These are phyloP conservation scores for Beauveria brongniartii DNA, from an alignment of 2,329 filamentous ascomycete species.

Conservation along the genomic window DNA sequence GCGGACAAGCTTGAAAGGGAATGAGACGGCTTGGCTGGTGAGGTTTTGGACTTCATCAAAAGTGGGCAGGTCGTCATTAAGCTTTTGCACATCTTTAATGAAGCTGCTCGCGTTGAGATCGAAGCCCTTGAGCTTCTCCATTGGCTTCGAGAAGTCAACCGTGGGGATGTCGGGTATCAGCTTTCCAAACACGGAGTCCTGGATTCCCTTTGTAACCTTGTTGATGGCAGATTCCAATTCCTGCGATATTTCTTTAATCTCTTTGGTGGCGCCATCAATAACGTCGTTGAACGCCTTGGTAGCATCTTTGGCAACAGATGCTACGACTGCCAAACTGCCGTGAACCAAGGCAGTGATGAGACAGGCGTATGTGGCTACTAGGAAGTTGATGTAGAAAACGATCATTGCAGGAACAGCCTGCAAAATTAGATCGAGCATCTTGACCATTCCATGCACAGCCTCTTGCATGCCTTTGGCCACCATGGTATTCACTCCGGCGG, in stretches of 20 bases:
- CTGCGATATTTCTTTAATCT: slow-evolving; percentile 49
- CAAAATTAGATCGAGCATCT: slow-evolving; percentile 68
- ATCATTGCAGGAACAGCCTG: slow-evolving; percentile 81
- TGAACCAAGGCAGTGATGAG: slow-evolving; percentile 77
- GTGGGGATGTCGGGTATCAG: slow-evolving; percentile 35
- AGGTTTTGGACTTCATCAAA: slow-evolving; percentile 80
- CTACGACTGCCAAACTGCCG: slow-evolving; percentile 65
- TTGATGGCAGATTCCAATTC: slow-evolving; percentile 41
- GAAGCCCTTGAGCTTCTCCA: slow-evolving; percentile 62
- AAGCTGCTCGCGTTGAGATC: slow-evolving; percentile 59
- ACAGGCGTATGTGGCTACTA: slow-evolving; percentile 85
- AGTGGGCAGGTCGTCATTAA: slow-evolving; percentile 73
- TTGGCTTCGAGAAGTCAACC: slow-evolving; percentile 57
- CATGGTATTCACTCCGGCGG: slow-evolving; percentile 78
- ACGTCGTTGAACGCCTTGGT: slow-evolving; percentile 42
- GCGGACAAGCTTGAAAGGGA: slow-evolving; percentile 77
- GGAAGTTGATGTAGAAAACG: slow-evolving; percentile 85
- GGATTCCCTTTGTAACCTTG: slow-evolving; percentile 35
- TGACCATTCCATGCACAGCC: slow-evolving; percentile 70
- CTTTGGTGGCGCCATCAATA: slow-evolving; percentile 47
- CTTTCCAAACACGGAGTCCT: slow-evolving; percentile 42
- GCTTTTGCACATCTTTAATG: slow-evolving; percentile 57
- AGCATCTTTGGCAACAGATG: slow-evolving; percentile 43
- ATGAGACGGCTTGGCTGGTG: slow-evolving; percentile 63
- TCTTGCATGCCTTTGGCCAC: slow-evolving; percentile 73